These are phyloP conservation scores for Dendrobium huoshanense DNA, from an alignment of 106 monocot species.

Conservation along the genomic window DNA sequence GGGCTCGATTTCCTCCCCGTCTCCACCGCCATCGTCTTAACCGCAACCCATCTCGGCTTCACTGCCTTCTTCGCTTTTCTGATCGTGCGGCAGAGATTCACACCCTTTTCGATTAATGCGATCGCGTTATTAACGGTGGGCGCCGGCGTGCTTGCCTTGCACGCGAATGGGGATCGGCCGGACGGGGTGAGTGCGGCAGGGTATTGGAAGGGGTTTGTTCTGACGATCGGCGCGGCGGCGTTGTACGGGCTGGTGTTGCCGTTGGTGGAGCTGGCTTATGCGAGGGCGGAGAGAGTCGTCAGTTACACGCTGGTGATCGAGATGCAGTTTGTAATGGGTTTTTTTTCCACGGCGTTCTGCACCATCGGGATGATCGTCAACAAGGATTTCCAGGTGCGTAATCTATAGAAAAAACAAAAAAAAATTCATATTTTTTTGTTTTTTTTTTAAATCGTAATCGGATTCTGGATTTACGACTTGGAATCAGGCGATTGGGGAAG, in stretches of 20 bases:
- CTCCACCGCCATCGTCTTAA: slow-evolving; percentile 13
- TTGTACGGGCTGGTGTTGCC: slow-evolving; percentile 23
- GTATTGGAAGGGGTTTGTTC: slow-evolving; percentile 10
- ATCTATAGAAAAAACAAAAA: no score
- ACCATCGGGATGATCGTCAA: slow-evolving; percentile 6
- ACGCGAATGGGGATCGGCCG: slow-evolving; percentile 7
- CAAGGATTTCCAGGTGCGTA: slow-evolving; percentile 12
- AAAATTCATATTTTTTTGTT: no score
- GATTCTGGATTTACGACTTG: no score
- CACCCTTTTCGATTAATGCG: slow-evolving; percentile 4
- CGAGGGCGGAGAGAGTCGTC: neutral
- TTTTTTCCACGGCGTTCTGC: slow-evolving; percentile 5
- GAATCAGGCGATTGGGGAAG: neutral
- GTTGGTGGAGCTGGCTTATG: slow-evolving; percentile 17
- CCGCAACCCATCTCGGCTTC: slow-evolving; percentile 20
- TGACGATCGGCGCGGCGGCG: slow-evolving; percentile 16
- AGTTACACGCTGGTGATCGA: slow-evolving; percentile 13
- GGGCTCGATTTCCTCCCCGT: slow-evolving; percentile 12
- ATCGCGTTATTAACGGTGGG: slow-evolving; percentile 14
- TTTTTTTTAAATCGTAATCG: no score
- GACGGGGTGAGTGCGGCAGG: neutral
- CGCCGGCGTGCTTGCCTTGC: slow-evolving; percentile 11
- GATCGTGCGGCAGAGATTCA: slow-evolving; percentile 15
- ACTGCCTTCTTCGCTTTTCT: slow-evolving; percentile 18
- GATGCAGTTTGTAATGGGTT: slow-evolving; percentile 10